Base-by-base conservation (phyloP, 129 eudicot species). In the Heracleum sosnowskyi region DNA sequence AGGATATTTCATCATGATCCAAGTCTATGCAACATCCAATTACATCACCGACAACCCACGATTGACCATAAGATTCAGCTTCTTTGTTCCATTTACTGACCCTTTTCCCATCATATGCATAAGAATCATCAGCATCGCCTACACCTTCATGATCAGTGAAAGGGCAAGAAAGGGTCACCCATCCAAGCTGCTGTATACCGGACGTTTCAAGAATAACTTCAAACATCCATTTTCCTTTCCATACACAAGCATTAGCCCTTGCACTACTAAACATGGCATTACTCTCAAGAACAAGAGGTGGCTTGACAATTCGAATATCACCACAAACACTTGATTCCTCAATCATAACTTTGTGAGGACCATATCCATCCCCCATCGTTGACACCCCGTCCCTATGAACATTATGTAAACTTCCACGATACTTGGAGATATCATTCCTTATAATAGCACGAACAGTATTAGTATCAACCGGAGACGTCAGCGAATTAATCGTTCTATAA, bases 221-320 rank as follows among this genome's bases (percentile, higher is more conserved):
- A 81, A 92, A 96, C 99, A 96, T 96, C 99, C 99, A 96, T 84
- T 92, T 92, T 60, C 99, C 99, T 89, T 90, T 89, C 99, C 99
- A 96, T 24, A 92, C 97, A 87, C 99, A 92, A 29, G 94, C 80
- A 85, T 88, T 92, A 53, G 97, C 97, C 79, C 99, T 88, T 74
- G 86, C 91, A 74, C 99, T 96, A 55, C 97, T 89, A 77, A 96
- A 96, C 60, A 92, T 79, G 11, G 93, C 93, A 81, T 90, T 90
- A 82, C 99, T 90, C 80, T 96, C 97, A 79, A 92, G 73, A 70
- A 92, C 73, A 69, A 90, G 85, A 73, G 95, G 91, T 2, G 81
- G 85, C 63, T 84, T 89, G 73, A 87, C 80, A 42, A 92, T 78
- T 51, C 91, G 88, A 69, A 96, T 84, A 78, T 92, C 93, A 74